Conservation (phyloP, 768 basidiomycete species). For the Fomitopsis pulvina region DNA sequence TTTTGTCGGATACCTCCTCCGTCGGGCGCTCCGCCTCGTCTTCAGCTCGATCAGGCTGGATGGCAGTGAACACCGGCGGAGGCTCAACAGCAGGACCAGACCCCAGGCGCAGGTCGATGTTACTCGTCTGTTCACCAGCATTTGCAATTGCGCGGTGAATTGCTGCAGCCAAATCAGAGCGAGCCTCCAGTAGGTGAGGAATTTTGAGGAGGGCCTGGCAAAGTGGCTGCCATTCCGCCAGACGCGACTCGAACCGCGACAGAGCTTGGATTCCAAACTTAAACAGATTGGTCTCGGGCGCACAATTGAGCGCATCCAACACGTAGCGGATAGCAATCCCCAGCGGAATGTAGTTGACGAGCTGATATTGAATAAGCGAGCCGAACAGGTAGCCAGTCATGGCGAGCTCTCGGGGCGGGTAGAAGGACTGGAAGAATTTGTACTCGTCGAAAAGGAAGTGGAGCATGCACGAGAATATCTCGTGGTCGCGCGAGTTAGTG, state of each 20-base stretch:
- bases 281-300: conserved; percentile 90
- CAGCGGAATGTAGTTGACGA: conserved; percentile 91
- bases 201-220: conserved; percentile 87
- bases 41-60: conserved; percentile 65
- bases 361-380: conserved; percentile 87
- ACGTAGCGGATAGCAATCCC: conserved; percentile 97
- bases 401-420: conserved; percentile 86
- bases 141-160: conserved; percentile 67
- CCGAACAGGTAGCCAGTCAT: conserved; percentile 98
- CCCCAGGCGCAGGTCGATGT: conserved; percentile 34
- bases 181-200: conserved; percentile 77
- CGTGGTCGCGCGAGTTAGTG: conserved; percentile 78
- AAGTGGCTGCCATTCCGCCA: conserved; percentile 88
- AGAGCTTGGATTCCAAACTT: conserved; percentile 93
- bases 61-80: conserved; percentile 64
- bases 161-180: conserved; percentile 70
- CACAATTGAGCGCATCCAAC: conserved; percentile 85
- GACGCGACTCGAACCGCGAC: conserved; percentile 75
- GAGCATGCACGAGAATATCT: conserved; percentile 99
- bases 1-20: conserved; percentile 86
- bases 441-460: conserved; percentile 99
- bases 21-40: conserved; percentile 61
- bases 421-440: conserved; percentile 97
- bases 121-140: conserved; percentile 34
- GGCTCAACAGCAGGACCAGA: conserved; percentile 35